Percentiles rank a stretch among this genome's conserved stretches.
Conservation (phyloP, 2,329 filamentous ascomycete species). For the Bretziella fagacearum region DNA sequence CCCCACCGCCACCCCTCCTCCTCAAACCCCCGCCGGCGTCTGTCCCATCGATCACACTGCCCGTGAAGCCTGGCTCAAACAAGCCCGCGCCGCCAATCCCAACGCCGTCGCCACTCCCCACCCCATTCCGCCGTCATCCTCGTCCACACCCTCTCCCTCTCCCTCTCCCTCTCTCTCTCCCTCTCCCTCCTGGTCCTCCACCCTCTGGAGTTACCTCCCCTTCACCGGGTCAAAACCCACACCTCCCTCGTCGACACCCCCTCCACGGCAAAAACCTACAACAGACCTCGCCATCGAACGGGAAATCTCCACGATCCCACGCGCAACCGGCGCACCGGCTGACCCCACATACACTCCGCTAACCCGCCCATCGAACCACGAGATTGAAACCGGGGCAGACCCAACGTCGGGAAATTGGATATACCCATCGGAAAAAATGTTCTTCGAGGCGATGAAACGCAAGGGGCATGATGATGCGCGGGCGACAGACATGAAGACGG, state of each 20-base stretch:
- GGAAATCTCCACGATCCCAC: conserved; percentile 64
- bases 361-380: conserved; percentile 47
- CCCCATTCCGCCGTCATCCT: conserved; percentile 16
- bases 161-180: background rate
- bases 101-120: conserved; percentile 20
- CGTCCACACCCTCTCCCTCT: background rate
- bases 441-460: conserved; percentile 90
- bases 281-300: conserved; percentile 44
- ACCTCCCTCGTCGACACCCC: conserved; percentile 10
- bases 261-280: background rate
- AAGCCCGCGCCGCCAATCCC: conserved; percentile 33
- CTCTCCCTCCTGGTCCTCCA: conserved; percentile 28
- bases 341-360: conserved; percentile 22
- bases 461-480: conserved; percentile 59
- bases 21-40: conserved; percentile 22
- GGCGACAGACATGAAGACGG: conserved; percentile 66
- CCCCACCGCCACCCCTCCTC: background rate
- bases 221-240: conserved; percentile 22
- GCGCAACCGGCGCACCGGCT: conserved; percentile 27
- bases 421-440: conserved; percentile 92
- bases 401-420: conserved; percentile 73
- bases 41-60: conserved; percentile 89
- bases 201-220: conserved; percentile 26
- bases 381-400: conserved; percentile 60
- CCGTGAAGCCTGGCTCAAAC: conserved; percentile 69